These are phyloP conservation scores for Infundibulicybe gibba DNA, from an alignment of 768 basidiomycete genomes.

Conservation along the genomic window DNA sequence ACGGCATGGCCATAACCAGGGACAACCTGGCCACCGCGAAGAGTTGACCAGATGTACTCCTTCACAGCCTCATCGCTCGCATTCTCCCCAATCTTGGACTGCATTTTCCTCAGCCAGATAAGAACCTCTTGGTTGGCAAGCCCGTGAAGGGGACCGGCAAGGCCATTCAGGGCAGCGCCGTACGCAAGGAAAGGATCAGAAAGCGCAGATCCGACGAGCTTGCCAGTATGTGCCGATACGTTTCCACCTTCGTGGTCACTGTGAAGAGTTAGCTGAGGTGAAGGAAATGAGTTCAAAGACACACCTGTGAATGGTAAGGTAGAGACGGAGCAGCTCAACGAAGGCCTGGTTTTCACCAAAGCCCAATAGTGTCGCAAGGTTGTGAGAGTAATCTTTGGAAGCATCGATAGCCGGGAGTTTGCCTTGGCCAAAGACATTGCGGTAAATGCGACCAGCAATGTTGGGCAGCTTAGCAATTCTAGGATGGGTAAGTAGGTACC, in stretches of 20 bases:
- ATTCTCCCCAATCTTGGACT: constrained; percentile 79
- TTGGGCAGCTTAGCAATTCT: constrained; percentile 96
- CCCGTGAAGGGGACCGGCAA: constrained; percentile 96
- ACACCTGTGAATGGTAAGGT: constrained; percentile 94
- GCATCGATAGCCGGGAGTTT: constrained; percentile 85
- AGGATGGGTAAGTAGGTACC: constrained; percentile 6
- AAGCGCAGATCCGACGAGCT: constrained; percentile 91
- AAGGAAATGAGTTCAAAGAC: neutral
- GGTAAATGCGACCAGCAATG: constrained; percentile 91
- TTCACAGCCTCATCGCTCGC: constrained; percentile 85
- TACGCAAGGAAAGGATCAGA: constrained; percentile 98
- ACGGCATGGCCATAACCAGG: constrained; percentile 92
- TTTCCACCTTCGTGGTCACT: constrained; percentile 99
- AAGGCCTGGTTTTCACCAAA: constrained; percentile 86
- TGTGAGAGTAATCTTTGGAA: constrained; percentile 84
- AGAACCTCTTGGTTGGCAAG: constrained; percentile 98
- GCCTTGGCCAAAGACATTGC: constrained; percentile 83
- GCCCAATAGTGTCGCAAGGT: constrained; percentile 87
- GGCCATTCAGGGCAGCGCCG: constrained; percentile 89
- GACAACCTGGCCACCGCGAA: constrained; percentile 91
- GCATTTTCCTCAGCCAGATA: constrained; percentile 93
- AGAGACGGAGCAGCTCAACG: constrained; percentile 92
- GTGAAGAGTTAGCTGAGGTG: neutral
- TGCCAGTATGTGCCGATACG: constrained; percentile 93
- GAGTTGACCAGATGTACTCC: constrained; percentile 92